Evolutionary conservation across 2,329 filamentous ascomycete genomes (phyloP), one percentile per base, ranked within the genome.

Genomic region (Colletotrichum somersetense): DNA sequence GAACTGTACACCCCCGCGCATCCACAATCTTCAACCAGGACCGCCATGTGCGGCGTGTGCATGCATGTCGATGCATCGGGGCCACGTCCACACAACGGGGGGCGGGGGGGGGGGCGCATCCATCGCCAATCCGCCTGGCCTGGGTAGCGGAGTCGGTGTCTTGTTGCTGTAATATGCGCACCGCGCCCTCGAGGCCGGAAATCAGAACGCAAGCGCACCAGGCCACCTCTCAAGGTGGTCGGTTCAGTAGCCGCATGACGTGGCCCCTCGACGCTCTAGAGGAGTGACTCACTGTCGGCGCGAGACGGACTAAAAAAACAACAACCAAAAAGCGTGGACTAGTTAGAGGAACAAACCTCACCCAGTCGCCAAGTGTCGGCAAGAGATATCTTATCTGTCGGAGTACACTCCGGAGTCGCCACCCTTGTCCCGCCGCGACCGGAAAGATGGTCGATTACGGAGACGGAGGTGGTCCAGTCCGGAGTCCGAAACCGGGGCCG

Each of bases 231-330:
- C 26, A 53, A 53, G 26, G 26, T 53, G 16, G 26, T 30, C 16
- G 16, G 26, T 30, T 8, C 50, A 53, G 50, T 18, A 53, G 50
- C 23, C 53, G 53, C 53, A 33, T 57, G 53, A 57, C 53, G 53
- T 57, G 53, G 53, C 53, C 18, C 5, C 53, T 53, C 14, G 50
- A 30, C 23, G 30, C 50, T 30, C 50, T 33, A 48, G 20, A 7
- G n/a, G 50, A 20, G 26, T 30, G 50, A 33, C 26, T 53, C 50
- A 53, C 50, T 7, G 50, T 30, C 26, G 7, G 26, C 23, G 20
- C 23, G n/a, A 30, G 50, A 30, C 14, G 3, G 50, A 18, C 50
- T 30, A 14, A 38, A 56, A 38, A 38, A 20, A 2, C 3, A 33
- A 35, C 26, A 5, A 26, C 11, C 3, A 26, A 18, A n/a, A 46